phyloP scores from a whole-genome alignment of 495 filamentous ascomycete genomes.

The Hypoxylon perforatum region DNA sequence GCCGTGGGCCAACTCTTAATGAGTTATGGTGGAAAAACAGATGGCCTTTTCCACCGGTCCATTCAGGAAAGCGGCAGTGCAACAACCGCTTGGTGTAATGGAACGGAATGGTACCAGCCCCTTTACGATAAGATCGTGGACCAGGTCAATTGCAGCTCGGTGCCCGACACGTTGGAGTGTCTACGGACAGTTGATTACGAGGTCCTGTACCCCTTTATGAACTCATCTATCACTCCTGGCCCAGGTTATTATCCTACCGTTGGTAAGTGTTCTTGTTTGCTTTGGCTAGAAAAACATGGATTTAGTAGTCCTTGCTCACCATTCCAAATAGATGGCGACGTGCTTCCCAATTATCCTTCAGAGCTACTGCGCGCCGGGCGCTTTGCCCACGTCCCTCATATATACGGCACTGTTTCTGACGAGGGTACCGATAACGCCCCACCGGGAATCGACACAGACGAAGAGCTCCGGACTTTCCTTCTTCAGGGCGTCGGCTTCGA shows the following conservation, averaged over 20 bases:
- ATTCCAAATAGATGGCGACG: conserved; percentile 56
- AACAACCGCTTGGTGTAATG: conserved; percentile 48
- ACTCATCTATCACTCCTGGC: conserved; percentile 22
- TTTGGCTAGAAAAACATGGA: not conserved
- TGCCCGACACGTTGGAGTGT: conserved; percentile 54
- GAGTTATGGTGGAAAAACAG: conserved; percentile 53
- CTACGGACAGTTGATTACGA: conserved; percentile 51
- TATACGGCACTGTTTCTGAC: conserved; percentile 70
- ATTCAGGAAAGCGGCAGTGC: conserved; percentile 61
- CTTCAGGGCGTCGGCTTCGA: conserved; percentile 32
- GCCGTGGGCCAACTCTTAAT: conserved; percentile 49
- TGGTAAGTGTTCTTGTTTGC: conserved; percentile 25
- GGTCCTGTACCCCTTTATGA: conserved; percentile 42
- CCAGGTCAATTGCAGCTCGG: conserved; percentile 51
- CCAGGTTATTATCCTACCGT: conserved; percentile 57
- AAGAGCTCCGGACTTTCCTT: conserved; percentile 52
- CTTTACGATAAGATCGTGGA: conserved; percentile 57
- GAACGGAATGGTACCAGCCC: conserved; percentile 50
- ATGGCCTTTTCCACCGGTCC: conserved; percentile 63
- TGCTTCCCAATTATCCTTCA: conserved; percentile 53
- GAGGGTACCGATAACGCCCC: conserved; percentile 71
- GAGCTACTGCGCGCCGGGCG: conserved; percentile 42
- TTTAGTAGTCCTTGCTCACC: not conserved
- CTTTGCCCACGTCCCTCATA: conserved; percentile 68
- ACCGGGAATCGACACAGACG: conserved; percentile 56